These are phyloP conservation scores for Meyerozyma elateridarum DNA, from an alignment of 1,139 yeast genomes.

Conservation along the genomic window DNA sequence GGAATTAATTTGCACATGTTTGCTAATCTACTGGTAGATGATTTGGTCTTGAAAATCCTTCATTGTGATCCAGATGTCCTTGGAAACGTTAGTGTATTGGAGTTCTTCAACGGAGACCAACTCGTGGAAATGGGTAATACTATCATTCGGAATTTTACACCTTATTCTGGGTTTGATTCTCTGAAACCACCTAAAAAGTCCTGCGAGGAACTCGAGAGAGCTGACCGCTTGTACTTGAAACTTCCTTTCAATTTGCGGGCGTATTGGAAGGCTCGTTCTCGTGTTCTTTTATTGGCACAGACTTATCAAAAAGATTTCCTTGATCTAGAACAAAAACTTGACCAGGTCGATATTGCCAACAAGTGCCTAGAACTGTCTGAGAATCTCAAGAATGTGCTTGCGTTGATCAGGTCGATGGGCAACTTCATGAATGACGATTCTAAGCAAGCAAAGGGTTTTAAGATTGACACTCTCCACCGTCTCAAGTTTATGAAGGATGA, in stretches of 20 bases:
- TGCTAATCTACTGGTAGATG: conserved; percentile 56
- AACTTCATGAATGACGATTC: conserved; percentile 87
- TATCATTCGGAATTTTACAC: conserved; percentile 60
- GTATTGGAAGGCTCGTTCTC: conserved; percentile 86
- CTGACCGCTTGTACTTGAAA: conserved; percentile 76
- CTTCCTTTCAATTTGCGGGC: conserved; percentile 71
- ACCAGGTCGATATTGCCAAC: conserved; percentile 64
- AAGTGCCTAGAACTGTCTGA: conserved; percentile 56
- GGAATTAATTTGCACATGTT: conserved; percentile 89
- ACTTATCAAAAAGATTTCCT: conserved; percentile 72
- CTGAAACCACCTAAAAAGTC: conserved; percentile 49
- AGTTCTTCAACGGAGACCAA: conserved; percentile 73
- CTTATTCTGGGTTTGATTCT: conserved; percentile 44
- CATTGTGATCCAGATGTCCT: conserved; percentile 69
- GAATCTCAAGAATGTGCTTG: conserved; percentile 63
- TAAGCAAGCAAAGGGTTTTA: conserved; percentile 82
- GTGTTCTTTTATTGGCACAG: conserved; percentile 62
- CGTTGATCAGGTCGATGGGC: conserved; percentile 79
- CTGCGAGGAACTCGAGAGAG: conserved; percentile 63
- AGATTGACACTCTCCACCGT: conserved; percentile 74
- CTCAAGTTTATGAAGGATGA: conserved; percentile 83
- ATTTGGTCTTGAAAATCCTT: conserved; percentile 60
- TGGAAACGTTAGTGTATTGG: conserved; percentile 67
- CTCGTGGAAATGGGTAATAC: conserved; percentile 68
- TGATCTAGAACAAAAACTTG: conserved; percentile 61